Conservation (phyloP, 2,329 filamentous ascomycete species). For the Alternaria panax region DNA sequence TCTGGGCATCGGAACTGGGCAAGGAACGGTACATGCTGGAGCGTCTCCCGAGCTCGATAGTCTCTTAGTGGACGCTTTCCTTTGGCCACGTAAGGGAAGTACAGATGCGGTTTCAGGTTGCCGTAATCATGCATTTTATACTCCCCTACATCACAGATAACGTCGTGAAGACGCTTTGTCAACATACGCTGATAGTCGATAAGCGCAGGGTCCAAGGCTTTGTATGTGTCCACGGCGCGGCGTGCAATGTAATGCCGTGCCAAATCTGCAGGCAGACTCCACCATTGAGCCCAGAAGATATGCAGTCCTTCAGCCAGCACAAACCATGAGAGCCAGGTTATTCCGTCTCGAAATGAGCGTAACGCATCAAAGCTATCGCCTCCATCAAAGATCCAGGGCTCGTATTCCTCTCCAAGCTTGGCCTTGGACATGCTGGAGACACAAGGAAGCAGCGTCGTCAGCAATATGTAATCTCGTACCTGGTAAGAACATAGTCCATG, state of each 20-base stretch:
- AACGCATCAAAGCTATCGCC: conserved; percentile 36
- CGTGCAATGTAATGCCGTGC: conserved; percentile 38
- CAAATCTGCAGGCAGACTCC: conserved; percentile 21
- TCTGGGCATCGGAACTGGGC: not conserved
- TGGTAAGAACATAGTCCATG: conserved; percentile 20
- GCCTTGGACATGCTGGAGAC: conserved; percentile 37
- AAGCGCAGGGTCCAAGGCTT: conserved; percentile 10
- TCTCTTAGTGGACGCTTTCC: not conserved
- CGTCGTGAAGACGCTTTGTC: not conserved
- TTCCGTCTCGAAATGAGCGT: conserved; percentile 33
- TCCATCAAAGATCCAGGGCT: conserved; percentile 41
- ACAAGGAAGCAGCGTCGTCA: conserved; percentile 41
- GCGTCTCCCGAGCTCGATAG: not conserved
- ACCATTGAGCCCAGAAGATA: conserved; percentile 46
- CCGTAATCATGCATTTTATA: not conserved
- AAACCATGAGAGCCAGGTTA: conserved; percentile 46
- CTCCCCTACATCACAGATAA: not conserved
- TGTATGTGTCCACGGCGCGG: conserved; percentile 30
- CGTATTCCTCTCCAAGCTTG: conserved; percentile 33
- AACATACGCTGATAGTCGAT: not conserved
- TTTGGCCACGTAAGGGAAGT: not conserved
- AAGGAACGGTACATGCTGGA: not conserved
- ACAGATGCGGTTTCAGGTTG: not conserved
- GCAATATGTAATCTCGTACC: conserved; percentile 41
- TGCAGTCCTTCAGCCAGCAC: conserved; percentile 40